Evolutionary conservation across 768 basidiomycete genomes (phyloP), one percentile per base, ranked within the genome.

Genomic region (Naematelia aurantialba): DNA sequence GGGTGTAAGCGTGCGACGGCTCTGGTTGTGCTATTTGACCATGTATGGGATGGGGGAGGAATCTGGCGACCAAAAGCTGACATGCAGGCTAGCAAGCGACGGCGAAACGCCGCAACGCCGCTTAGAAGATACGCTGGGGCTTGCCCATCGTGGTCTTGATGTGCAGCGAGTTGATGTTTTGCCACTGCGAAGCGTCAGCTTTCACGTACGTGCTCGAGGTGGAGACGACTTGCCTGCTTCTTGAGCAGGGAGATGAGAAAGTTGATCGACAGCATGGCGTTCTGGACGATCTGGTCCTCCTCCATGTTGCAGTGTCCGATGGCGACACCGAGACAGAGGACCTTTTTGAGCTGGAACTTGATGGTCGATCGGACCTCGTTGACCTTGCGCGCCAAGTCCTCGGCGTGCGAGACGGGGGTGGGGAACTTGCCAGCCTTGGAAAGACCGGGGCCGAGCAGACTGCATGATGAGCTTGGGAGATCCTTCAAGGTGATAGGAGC

Each of bases 351-450:
- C 84, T 97, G 94, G 89, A 98, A 97, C 82, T 98, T 99, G 85
- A 99, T 98, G 67, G 94, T 98, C 68, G 91, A 94, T 77, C 90
- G 88, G 69, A 99, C 93, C 79, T 99, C 96, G 66, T 80, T 85
- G 77, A 96, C 82, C 82, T 97, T 97, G 83, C 85, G 88, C 76
- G 74, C 71, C 56, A 99, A 81, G 80, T 98, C 94, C 76, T 99
- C 96, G 27, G 83, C 77, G 79, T 92, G 90, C 19, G 91, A 87
- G 78, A 99, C 85, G 70, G 96, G 93, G 56, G 94, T 97, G 51
- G 93, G 94, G 88, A 97, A 97, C 79, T 98, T 97, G 78, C 93
- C 94, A 75, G 96, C 92, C 83, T 98, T 99, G 76, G 94, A 98
- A 61, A 99, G 88, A 89, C 96, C 96, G 72, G 96, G 96, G 61